Base-by-base conservation (phyloP, 495 filamentous ascomycete genomes). In the Neurospora tetrasperma region DNA sequence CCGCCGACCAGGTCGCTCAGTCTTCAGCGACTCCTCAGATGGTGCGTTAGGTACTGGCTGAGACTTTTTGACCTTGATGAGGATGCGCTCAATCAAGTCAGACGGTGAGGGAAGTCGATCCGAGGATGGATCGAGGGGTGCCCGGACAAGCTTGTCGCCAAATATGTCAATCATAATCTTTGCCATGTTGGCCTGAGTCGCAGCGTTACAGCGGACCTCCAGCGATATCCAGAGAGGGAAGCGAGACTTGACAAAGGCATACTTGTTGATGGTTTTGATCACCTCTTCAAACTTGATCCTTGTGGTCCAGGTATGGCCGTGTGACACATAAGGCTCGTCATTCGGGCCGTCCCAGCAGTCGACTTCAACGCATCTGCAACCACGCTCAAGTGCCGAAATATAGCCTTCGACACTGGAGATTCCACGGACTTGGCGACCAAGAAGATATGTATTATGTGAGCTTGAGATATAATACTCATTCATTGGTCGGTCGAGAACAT, bases 401-500 rank as follows among this genome's bases (percentile, higher is more conserved):
- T 99, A 99, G 38, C 92, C 93, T 79, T 99, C 96, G 12, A 94
- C 90, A 75, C 94, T 98, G 23, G 96, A 97, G 44, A 91, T 88
- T 35, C 94, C 94, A 40, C 89, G 90, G 11, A 98, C 90, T 80
- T 99, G 96, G 31, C 94, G 90, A 20, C 96, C 96, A 35, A 96
- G 83, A 12, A 99, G 89, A 78, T 99, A 99, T 11, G 96, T 98
- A 81, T 99, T 99, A 85, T 99, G 96, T 20, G 95, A 98, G 84
- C 94, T 97, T 5, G 95, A 98, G 74, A 98, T 96, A 87, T 94
- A 98, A 78, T 99, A 99, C 77, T 99, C 96, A 79, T 97, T 97
- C 78, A 99, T 82, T 0, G 96, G 96, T 40, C 92, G 89, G 75
- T 96, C 89, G 69, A 97, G 89, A 20, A 84, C 82, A 70, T 84